phyloP scores from a whole-genome alignment of 495 filamentous ascomycete species.

The Neurospora sp. region DNA sequence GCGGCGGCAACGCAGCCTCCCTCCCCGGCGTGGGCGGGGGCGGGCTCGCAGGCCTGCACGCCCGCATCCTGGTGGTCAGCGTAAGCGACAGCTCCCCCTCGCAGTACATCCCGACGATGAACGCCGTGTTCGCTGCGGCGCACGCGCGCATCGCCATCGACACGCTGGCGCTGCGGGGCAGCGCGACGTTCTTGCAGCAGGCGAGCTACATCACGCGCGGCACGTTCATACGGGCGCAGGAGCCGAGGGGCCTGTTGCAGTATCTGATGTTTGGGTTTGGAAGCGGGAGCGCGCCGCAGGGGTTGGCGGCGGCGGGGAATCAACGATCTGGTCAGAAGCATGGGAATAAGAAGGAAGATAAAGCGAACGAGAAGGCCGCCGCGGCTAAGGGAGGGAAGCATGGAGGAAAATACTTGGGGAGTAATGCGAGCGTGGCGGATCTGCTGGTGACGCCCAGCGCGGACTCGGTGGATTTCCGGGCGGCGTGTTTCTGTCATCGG shows the following conservation, averaged over 20 bases:
- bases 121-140: constrained; percentile 88
- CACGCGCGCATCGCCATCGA: constrained; percentile 80
- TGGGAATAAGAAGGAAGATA: neutral
- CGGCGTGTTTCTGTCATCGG: constrained; percentile 94
- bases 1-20: constrained; percentile 19
- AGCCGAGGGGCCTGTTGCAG: constrained; percentile 59
- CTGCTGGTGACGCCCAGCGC: constrained; percentile 62
- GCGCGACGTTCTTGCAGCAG: constrained; percentile 84
- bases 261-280: constrained; percentile 92
- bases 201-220: constrained; percentile 83
- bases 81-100: constrained; percentile 73
- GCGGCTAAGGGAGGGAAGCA: constrained; percentile 53
- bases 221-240: constrained; percentile 65
- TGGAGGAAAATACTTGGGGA: neutral
- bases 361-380: neutral
- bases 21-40: constrained; percentile 17
- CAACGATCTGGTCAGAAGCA: neutral
- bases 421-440: constrained; percentile 13
- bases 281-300: constrained; percentile 26
- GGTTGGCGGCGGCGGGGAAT: neutral
- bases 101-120: constrained; percentile 98
- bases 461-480: constrained; percentile 88
- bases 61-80: constrained; percentile 77
- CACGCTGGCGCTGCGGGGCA: constrained; percentile 73
- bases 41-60: constrained; percentile 45